Base-by-base conservation (phyloP, 176 grass and related monocot species). In the Areca catechu region DNA sequence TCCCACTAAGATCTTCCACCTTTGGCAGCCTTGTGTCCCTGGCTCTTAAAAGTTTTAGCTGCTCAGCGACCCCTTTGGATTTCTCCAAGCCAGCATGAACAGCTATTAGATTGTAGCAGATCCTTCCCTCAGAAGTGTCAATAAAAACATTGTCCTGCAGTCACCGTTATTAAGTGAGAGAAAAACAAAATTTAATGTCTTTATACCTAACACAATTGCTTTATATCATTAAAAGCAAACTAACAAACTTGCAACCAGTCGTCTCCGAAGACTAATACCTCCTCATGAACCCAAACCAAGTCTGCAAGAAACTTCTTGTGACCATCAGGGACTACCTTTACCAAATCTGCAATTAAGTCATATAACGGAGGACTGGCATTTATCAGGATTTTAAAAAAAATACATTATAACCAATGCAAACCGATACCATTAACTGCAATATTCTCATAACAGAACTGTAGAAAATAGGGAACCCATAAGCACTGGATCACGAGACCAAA, bases 261-360 rank as follows among this genome's bases (percentile, higher is more conserved):
- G 34, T 43, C 9, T 53, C 48, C 16, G 12, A 20, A 34, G 65
- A 20, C 3, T 6, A 66, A 49, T 75, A 91, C 93, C 87, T 91
- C 93, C 76, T 88, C 93, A 52, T 91, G 83, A 65, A 91, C 61
- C 86, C 86, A 97, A 64, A 97, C 80, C 61, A 97, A 68, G 30
- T 97, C 78, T 22, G 16, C 72, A 20, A 97, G 66, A 70, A 97
- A 97, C 54, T 57, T 88, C 66, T 91, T 97, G 57, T 97, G 93
- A 50, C 80, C 65, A 23, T 85, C 80, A 59, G 92, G 86, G 27
- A 97, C 66, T 61, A 83, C 80, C 67, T 85, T 82, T 3, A 20
- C 12, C 3, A 97, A 79, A 78, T 91, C 93, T 97, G 49, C 24
- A 49, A 69, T 43, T 43, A 43, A 43, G 34, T 43, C 34, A 43